Base-by-base conservation (phyloP, 306 rosid species). In the Cucurbita ficifolia region DNA sequence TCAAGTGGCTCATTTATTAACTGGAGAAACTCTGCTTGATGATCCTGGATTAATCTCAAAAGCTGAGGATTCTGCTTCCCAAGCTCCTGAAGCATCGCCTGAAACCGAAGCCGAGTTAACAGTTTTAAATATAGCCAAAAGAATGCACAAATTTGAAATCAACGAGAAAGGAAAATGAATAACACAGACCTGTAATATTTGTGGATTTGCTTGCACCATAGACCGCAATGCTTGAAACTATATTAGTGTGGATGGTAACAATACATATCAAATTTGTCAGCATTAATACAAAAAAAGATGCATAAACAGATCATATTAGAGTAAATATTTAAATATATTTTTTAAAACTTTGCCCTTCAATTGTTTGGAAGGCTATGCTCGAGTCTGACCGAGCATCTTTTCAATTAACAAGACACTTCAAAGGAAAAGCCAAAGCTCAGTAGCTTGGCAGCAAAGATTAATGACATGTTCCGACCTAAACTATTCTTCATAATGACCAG, bases 41-140 rank as follows among this genome's bases (percentile, higher is more conserved):
- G 90, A 74, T 94, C 94, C 78, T 94, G 96, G 69, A 94, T 94
- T 43, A 90, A 78, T 85, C 92, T 83, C 73, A 94, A 78, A 75
- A 94, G 98, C 79, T 82, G 77, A 56, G 97, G 97, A 76, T 94
- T 94, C 81, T 94, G 98, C 89, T 90, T 88, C 67, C 98, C 98
- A 12, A 94, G 98, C 83, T 94, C 98, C 76, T 87, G 98, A 81
- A 94, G 97, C 84, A 94, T 94, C 49, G 98, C 95, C 98, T 94
- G 94, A 64, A 40, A 64, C 71, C 21, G 10, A 10, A 33, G 10
- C 36, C 51, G 12, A 42, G 50, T 64, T 64, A 35, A 36, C 36
- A 64, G 0, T 51, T 64, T 57, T n/a, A 61, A 24, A 61, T 38
- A 13, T 64, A 42, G 72, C 53, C 72, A 65, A 38, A 8, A 62